phyloP scores from a whole-genome alignment of 495 filamentous ascomycete species.

The Podospora sp. region DNA sequence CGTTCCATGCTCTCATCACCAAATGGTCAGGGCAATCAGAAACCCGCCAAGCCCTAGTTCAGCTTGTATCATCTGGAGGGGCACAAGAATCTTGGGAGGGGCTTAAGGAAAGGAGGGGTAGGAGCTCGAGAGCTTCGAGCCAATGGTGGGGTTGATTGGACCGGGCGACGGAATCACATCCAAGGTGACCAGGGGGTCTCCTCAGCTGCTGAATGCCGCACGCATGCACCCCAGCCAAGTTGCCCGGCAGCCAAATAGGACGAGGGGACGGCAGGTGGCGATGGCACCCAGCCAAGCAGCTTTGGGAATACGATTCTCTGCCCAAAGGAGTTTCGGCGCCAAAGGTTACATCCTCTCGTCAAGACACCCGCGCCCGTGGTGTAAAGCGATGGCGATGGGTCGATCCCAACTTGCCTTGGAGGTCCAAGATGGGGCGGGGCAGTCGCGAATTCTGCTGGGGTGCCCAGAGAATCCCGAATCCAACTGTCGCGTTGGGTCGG shows the following conservation, averaged over 20 bases:
- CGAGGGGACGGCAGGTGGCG: not conserved
- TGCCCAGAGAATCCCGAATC: not conserved
- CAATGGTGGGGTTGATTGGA: not conserved
- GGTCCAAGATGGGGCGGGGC: not conserved
- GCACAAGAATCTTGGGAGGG: not conserved
- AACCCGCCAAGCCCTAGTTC: conserved; percentile 19
- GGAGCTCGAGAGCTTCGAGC: conserved; percentile 8
- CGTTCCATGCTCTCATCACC: conserved; percentile 9
- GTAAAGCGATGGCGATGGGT: not conserved
- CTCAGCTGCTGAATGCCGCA: conserved; percentile 21
- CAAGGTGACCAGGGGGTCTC: not conserved
- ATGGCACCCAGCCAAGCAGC: not conserved
- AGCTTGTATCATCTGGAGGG: conserved; percentile 21
- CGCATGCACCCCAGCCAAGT: not conserved
- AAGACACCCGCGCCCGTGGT: not conserved
- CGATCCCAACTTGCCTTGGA: not conserved
- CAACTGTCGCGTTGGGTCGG: not conserved
- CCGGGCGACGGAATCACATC: not conserved
- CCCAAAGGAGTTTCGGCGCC: not conserved
- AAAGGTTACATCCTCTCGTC: not conserved
- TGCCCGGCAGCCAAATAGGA: not conserved
- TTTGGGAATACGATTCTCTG: not conserved
- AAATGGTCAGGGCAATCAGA: conserved; percentile 16
- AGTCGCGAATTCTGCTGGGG: not conserved
- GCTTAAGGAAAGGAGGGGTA: conserved; percentile 16